Base-by-base conservation (phyloP, 257 asterid genomes). In the Salvia rosmarinus region DNA sequence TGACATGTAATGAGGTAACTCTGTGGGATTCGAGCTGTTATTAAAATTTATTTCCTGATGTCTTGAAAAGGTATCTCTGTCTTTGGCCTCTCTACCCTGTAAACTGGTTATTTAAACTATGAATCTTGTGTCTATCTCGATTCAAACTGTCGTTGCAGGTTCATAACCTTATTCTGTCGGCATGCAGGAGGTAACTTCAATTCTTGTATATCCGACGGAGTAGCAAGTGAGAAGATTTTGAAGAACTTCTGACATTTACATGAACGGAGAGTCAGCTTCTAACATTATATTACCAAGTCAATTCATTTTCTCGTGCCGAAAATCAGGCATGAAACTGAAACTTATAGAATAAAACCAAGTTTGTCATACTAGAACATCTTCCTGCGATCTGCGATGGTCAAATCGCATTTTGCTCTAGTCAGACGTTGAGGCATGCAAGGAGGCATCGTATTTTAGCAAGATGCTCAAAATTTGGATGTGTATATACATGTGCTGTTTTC, bases 141-240 rank as follows among this genome's bases (percentile, higher is more conserved):
- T 54, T 59, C 58, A 3, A 37, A 6, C 42, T 37, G 42, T 37
- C 9, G 1, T 5, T 44, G 56, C 49, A 21, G 49, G 14, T 70
- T 55, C 14, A 58, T 72, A 34, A 44, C 51, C 14, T 42, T 51
- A 40, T 32, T 57, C 21, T 12, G 39, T 70, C 52, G 73, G 64
- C 74, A 80, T 78, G 81, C 95, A 94, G 97, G 97, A 94, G 76
- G 89, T 94, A 43, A 89, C 89, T 51, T 86, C 96, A 42, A 78
- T 90, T 77, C 97, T 94, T 70, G 85, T 87, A 52, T 84, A 52
- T 84, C 89, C 11, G 96, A 86, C 70, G 96, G 96, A 74, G 92
- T 90, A 40, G 82, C 88, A 47, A 72, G 71, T 3, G 88, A 86
- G 46, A 89, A 80, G 82, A 87, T 90, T 64, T 83, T 92, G 81